Base-by-base conservation (phyloP, 1,284 basidiomycete species). In the Leccinum fallax region DNA sequence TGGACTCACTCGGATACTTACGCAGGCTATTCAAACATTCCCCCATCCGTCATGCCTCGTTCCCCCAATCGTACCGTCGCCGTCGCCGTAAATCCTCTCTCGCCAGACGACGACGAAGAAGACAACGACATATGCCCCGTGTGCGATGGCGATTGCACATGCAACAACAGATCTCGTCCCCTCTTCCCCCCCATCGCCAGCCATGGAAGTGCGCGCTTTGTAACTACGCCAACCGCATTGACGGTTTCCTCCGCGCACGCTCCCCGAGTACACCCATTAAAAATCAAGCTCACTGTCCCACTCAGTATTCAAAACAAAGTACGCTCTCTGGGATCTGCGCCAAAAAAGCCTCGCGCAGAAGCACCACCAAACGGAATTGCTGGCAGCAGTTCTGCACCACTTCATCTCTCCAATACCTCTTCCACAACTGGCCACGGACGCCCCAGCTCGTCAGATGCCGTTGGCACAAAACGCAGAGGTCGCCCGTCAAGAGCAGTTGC, bases 91-190 rank as follows among this genome's bases (percentile, higher is more conserved):
- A 72, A 73, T 66, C 68, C 65, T 61, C 69, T 70, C 65, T 72
- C 65, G 55, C 70, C 63, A 68, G 78, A 80, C 75, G 82, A 84
- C 76, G 84, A 85, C 78, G 87, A 90, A 74, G 87, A 90, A 74
- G 89, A 92, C 81, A 83, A 85, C 85, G 87, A 91, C 74, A 90
- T 92, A 64, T 93, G 90, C 75, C 89, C 89, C 19, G 89, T 92
- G 66, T 93, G 90, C 89, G 90, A 92, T 81, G 87, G 88, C 72
- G 87, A 90, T 71, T 93, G 90, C 79, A 92, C 88, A 40, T 93
- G 90, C 80, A 77, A 78, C 81, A 79, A 78, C 71, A 76, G 74
- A 75, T 73, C 73, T 69, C 74, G 61, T 62, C 62, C 66, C 60
- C 70, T 66, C 64, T 71, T 74, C 62, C 60, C 67, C n/a, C 65